phyloP scores from a whole-genome alignment of 345 rosid species.

The Salix viminalis region DNA sequence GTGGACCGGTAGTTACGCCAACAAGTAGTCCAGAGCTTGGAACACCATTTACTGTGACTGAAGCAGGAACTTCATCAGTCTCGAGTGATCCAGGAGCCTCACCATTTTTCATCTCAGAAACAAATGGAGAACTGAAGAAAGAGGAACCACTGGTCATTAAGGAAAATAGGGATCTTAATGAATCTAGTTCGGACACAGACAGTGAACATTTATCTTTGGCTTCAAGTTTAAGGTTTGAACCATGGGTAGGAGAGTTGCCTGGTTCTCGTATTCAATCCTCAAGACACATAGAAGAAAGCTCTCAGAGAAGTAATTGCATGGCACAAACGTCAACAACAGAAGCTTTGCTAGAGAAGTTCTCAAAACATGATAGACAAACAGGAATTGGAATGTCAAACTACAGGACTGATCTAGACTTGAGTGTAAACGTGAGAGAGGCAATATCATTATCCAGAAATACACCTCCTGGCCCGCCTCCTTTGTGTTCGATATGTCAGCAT shows the following conservation, averaged over 20 bases:
- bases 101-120: conserved; percentile 60
- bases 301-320: conserved; percentile 30
- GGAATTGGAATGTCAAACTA: conserved; percentile 49
- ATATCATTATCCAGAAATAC: conserved; percentile 73
- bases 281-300: conserved; percentile 42
- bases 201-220: conserved; percentile 68
- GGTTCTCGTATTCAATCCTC: conserved; percentile 47
- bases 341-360: conserved; percentile 44
- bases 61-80: conserved; percentile 90
- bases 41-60: conserved; percentile 92
- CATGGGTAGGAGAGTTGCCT: conserved; percentile 72
- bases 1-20: conserved; percentile 82
- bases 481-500: conserved; percentile 97
- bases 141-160: conserved; percentile 49
- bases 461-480: conserved; percentile 91
- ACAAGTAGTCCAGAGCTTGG: conserved; percentile 94
- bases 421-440: conserved; percentile 83
- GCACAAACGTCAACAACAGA: conserved; percentile 43
- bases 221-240: conserved; percentile 85
- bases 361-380: conserved; percentile 47
- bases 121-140: conserved; percentile 61
- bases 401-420: conserved; percentile 53
- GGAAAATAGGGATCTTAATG: conserved; percentile 50
- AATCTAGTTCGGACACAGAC: conserved; percentile 78
- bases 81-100: conserved; percentile 97